phyloP scores from a whole-genome alignment of 306 rosid species.

The Clitoria ternatea region DNA sequence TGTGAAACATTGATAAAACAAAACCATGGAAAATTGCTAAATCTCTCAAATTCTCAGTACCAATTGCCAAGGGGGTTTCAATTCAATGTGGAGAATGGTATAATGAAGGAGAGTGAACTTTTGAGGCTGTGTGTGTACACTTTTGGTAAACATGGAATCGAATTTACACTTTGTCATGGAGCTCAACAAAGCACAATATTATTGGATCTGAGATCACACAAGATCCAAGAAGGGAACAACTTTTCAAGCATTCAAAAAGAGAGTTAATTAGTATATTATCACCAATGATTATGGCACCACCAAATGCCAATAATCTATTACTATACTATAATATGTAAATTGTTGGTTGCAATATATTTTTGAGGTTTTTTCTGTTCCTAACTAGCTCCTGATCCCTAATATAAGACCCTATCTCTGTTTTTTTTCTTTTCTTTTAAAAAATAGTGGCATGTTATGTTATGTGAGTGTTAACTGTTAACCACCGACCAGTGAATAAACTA shows the following conservation, averaged over 20 bases:
- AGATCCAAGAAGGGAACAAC: slow-evolving; percentile 36
- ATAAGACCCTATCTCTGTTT: slow-evolving; percentile 11
- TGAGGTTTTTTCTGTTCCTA: background rate
- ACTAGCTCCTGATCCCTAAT: background rate
- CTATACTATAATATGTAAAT: too few species aligned
- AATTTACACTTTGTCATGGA: slow-evolving; percentile 26
- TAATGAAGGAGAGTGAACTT: slow-evolving; percentile 7
- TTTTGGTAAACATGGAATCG: slow-evolving; percentile 26
- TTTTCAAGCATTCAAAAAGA: slow-evolving; percentile 26
- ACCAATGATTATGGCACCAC: background rate
- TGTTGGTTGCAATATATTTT: slow-evolving; percentile 1
- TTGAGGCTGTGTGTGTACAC: slow-evolving; percentile 14
- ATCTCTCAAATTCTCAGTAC: slow-evolving; percentile 14
- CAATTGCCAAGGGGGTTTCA: background rate
- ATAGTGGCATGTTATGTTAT: background rate
- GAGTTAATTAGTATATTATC: background rate
- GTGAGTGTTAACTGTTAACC: slow-evolving; percentile 27
- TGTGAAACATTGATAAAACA: slow-evolving; percentile 39
- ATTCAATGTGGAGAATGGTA: background rate
- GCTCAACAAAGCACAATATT: slow-evolving; percentile 25
- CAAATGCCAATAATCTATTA: background rate
- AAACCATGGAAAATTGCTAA: slow-evolving; percentile 4
- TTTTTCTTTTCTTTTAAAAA: background rate
- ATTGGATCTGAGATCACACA: slow-evolving; percentile 16
- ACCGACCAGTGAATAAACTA: slow-evolving; percentile 34